Evolutionary conservation across 2,329 filamentous ascomycete species (phyloP).

Genomic region (Stylonectria norvegica): DNA sequence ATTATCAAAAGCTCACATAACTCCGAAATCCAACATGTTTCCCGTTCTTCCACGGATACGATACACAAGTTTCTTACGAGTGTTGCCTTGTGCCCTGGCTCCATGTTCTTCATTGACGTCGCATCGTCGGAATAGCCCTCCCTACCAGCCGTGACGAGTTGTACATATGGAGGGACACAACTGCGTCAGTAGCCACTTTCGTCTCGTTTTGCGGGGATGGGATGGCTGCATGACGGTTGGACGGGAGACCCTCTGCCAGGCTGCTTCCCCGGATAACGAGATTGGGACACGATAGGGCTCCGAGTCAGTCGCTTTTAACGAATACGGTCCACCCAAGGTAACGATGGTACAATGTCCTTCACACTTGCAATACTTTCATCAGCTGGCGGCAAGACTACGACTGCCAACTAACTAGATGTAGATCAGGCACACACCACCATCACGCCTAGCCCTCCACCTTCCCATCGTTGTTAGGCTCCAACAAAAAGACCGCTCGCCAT

Average conservation of each 20-base stretch:
- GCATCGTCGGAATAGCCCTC: conserved; percentile 1
- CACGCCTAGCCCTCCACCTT: too few species aligned
- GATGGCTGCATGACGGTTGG: conserved; percentile 11
- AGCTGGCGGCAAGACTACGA: conserved; percentile 7
- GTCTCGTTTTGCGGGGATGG: conserved; percentile 10
- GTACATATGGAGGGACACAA: conserved; percentile 1
- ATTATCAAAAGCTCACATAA: conserved; percentile 1
- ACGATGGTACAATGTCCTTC: conserved; percentile 12
- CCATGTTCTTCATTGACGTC: neutral
- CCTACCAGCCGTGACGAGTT: conserved; percentile 4
- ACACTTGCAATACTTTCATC: conserved; percentile 3
- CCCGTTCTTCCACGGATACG: conserved; percentile 1
- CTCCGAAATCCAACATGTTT: conserved; percentile 2
- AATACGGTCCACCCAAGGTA: conserved; percentile 5
- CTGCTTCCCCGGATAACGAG: conserved; percentile 20
- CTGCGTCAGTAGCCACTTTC: conserved; percentile 9
- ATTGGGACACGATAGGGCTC: too few species aligned
- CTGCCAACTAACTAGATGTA: conserved; percentile 15
- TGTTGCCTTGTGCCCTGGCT: conserved; percentile 1
- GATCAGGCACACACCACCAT: conserved; percentile 9
- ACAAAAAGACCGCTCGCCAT: too few species aligned
- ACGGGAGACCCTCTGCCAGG: conserved; percentile 17
- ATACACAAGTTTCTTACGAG: neutral
- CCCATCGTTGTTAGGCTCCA: too few species aligned
- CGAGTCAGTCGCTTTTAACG: conserved; percentile 6